Evolutionary conservation across 768 basidiomycete species (phyloP).

Genomic region (Amanita thiersii): DNA sequence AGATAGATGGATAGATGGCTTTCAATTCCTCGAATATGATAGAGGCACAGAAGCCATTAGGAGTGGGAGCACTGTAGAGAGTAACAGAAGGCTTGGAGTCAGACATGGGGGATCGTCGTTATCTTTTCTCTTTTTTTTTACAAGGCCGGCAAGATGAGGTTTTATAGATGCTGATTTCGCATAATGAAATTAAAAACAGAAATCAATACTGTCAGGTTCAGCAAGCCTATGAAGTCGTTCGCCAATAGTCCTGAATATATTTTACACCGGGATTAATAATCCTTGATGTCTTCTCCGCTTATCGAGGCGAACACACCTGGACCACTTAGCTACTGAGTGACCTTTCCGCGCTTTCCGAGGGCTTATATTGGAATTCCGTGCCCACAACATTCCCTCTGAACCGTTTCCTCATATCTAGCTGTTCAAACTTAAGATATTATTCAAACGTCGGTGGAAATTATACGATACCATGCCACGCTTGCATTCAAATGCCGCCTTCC

Average conservation of each 20-base stretch:
- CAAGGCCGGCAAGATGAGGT: too few relatives aligned
- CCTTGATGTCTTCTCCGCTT: too few relatives aligned
- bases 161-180: too few relatives aligned
- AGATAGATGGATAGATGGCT: slow-evolving; percentile 27
- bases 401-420: slow-evolving; percentile 83
- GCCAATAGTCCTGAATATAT: too few relatives aligned
- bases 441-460: neutral
- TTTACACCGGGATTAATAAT: too few relatives aligned
- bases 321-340: too few relatives aligned
- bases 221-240: too few relatives aligned
- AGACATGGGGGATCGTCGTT: slow-evolving; percentile 5
- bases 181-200: too few relatives aligned
- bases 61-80: slow-evolving; percentile 34
- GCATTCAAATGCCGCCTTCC: slow-evolving; percentile 83
- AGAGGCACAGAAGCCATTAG: slow-evolving; percentile 42
- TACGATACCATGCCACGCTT: slow-evolving; percentile 81
- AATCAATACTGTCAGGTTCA: too few relatives aligned
- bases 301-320: too few relatives aligned
- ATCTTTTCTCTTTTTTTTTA: too few relatives aligned
- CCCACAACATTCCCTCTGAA: slow-evolving; percentile 69
- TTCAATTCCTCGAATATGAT: slow-evolving; percentile 50
- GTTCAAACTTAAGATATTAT: neutral
- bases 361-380: slow-evolving; percentile 38
- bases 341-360: slow-evolving; percentile 13
- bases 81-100: slow-evolving; percentile 16